phyloP scores from a whole-genome alignment of 129 eudicot genomes.

The Lactuca saligna region DNA sequence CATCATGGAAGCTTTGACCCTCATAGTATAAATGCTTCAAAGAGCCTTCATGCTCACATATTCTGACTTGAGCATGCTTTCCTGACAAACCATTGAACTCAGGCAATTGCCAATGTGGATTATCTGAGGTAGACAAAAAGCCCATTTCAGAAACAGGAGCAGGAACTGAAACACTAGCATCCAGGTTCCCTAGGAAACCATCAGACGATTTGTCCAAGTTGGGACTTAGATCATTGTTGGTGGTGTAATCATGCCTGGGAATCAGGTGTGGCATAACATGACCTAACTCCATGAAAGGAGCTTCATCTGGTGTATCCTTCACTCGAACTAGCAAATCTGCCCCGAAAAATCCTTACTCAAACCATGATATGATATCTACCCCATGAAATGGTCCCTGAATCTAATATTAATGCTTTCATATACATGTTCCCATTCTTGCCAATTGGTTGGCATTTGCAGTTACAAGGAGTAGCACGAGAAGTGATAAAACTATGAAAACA shows the following conservation, averaged over 20 bases:
- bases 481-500: no score
- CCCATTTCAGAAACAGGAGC: conserved; percentile 43
- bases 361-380: conserved; percentile 91
- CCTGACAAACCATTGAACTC: conserved; percentile 41
- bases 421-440: no score
- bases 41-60: conserved; percentile 37
- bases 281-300: conserved; percentile 72
- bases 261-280: conserved; percentile 75
- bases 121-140: conserved; percentile 26
- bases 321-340: conserved; percentile 75
- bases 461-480: no score
- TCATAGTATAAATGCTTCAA: conserved; percentile 37
- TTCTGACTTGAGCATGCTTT: conserved; percentile 32
- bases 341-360: conserved; percentile 92
- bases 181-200: conserved; percentile 31
- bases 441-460: no score
- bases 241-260: conserved; percentile 36
- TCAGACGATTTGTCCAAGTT: conserved; percentile 34
- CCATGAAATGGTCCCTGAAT: conserved; percentile 99
- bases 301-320: conserved; percentile 71
- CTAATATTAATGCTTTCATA: no score
- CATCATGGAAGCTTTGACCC: conserved; percentile 56
- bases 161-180: conserved; percentile 15
- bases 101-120: conserved; percentile 49
- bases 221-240: conserved; percentile 1